A percentile compares a stretch with the other conserved stretches of the same genome.
Conservation (phyloP, 2,329 filamentous ascomycete species). For the Huntiella abstrusa region DNA sequence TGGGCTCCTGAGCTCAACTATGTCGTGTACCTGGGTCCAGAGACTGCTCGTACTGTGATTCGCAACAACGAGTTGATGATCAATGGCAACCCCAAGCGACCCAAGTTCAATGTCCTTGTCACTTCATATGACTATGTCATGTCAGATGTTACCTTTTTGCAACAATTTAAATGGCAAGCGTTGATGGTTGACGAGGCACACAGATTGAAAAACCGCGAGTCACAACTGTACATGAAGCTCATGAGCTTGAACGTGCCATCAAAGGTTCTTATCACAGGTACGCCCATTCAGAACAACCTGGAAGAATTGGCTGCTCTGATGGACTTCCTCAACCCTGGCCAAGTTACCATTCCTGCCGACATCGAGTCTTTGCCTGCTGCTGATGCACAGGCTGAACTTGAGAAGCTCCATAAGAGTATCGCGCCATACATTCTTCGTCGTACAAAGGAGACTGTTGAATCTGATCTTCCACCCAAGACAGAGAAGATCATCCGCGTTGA, state of each 20-base stretch:
- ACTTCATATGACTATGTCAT: slow-evolving; percentile 97
- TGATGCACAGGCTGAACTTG: slow-evolving; percentile 71
- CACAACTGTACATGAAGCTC: slow-evolving; percentile 74
- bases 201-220: slow-evolving; percentile 88
- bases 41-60: slow-evolving; percentile 70
- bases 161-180: slow-evolving; percentile 91
- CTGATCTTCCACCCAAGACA: slow-evolving; percentile 86
- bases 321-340: slow-evolving; percentile 93
- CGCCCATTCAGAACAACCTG: slow-evolving; percentile 91
- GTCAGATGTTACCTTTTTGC: slow-evolving; percentile 64
- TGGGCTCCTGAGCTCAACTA: slow-evolving; percentile 97
- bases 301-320: slow-evolving; percentile 82
- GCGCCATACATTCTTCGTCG: slow-evolving; percentile 87
- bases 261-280: slow-evolving; percentile 86
- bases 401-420: slow-evolving; percentile 68
- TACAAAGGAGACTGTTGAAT: slow-evolving; percentile 94
- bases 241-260: slow-evolving; percentile 74
- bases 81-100: slow-evolving; percentile 69
- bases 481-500: slow-evolving; percentile 99
- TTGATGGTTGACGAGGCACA: slow-evolving; percentile 94
- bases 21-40: slow-evolving; percentile 85
- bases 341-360: slow-evolving; percentile 77
- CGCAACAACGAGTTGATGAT: slow-evolving; percentile 76
- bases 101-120: slow-evolving; percentile 93
- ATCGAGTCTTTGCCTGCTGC: slow-evolving; percentile 61